Evolutionary conservation across 2,329 filamentous ascomycete genomes (phyloP).

Genomic region (Fusarium newnesense): DNA sequence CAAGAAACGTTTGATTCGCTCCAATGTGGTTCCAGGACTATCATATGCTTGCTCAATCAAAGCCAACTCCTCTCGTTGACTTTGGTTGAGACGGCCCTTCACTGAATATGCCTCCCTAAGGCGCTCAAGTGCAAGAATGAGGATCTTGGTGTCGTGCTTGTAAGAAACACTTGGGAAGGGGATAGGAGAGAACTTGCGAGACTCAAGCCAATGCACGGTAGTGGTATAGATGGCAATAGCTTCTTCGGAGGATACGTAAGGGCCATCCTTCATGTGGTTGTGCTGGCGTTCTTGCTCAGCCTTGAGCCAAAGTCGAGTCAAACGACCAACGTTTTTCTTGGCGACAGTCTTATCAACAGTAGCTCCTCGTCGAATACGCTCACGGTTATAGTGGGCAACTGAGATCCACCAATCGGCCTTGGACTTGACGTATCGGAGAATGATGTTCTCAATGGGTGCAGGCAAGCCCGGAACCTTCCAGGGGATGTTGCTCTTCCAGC

Average conservation of each 20-base stretch:
- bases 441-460: slow-evolving; percentile 98
- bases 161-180: slow-evolving; percentile 99
- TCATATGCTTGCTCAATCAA: slow-evolving; percentile 99
- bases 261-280: slow-evolving; percentile 99
- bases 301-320: slow-evolving; percentile 97
- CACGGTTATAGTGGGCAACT: slow-evolving; percentile 97
- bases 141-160: slow-evolving; percentile 99
- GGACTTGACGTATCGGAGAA: slow-evolving; percentile 97
- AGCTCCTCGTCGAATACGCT: slow-evolving; percentile 93
- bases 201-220: slow-evolving; percentile 98
- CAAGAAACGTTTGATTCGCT: slow-evolving; percentile 96
- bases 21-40: slow-evolving; percentile 93
- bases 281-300: slow-evolving; percentile 98
- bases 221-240: slow-evolving; percentile 99
- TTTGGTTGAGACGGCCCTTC: slow-evolving; percentile 96
- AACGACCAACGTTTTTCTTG: slow-evolving; percentile 96
- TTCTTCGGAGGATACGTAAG: slow-evolving; percentile 97
- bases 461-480: slow-evolving; percentile 99
- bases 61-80: slow-evolving; percentile 94
- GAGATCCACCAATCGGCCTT: slow-evolving; percentile 99
- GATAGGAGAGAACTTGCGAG: slow-evolving; percentile 97
- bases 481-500: slow-evolving; percentile 99
- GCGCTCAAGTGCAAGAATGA: slow-evolving; percentile 93
- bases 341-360: slow-evolving; percentile 99
- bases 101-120: slow-evolving; percentile 96